These are phyloP conservation scores for Trichoderma orchidacearum DNA, from an alignment of 495 filamentous ascomycete genomes.

Conservation along the genomic window DNA sequence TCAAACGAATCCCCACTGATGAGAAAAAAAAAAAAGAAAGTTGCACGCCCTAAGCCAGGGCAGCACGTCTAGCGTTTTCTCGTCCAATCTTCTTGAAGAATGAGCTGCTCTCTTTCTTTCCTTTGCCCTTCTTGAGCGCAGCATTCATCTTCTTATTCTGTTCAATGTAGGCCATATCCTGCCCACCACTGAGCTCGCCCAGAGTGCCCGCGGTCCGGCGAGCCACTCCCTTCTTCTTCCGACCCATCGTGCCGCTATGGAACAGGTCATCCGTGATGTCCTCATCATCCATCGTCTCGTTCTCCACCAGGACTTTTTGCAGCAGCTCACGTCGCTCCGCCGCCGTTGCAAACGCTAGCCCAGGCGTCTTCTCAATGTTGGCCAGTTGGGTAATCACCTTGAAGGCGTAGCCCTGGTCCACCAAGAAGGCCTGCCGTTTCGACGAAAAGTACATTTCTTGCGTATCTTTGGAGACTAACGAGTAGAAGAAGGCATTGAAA, in stretches of 20 bases:
- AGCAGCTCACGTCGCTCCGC: slow-evolving; percentile 79
- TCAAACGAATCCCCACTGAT: too few relatives aligned
- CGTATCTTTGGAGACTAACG: slow-evolving; percentile 90
- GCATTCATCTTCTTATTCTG: slow-evolving; percentile 65
- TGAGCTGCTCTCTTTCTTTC: slow-evolving; percentile 34
- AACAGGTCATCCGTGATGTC: slow-evolving; percentile 76
- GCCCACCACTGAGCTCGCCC: slow-evolving; percentile 72
- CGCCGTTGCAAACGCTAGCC: slow-evolving; percentile 66
- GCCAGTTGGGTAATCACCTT: slow-evolving; percentile 96
- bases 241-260: slow-evolving; percentile 24
- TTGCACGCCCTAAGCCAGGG: neutral
- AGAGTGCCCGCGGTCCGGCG: slow-evolving; percentile 75
- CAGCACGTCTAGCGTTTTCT: slow-evolving; percentile 32
- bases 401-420: slow-evolving; percentile 98
- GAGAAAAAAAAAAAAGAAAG: neutral
- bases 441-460: slow-evolving; percentile 97
- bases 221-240: slow-evolving; percentile 40
- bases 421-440: slow-evolving; percentile 93
- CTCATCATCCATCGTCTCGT: slow-evolving; percentile 62
- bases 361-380: slow-evolving; percentile 73
- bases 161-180: slow-evolving; percentile 96
- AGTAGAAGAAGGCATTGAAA: slow-evolving; percentile 99
- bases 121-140: slow-evolving; percentile 51
- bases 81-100: slow-evolving; percentile 74
- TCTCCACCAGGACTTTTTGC: slow-evolving; percentile 83